Conservation (phyloP, 306 rosid genomes). For the Quillaja saponaria region DNA sequence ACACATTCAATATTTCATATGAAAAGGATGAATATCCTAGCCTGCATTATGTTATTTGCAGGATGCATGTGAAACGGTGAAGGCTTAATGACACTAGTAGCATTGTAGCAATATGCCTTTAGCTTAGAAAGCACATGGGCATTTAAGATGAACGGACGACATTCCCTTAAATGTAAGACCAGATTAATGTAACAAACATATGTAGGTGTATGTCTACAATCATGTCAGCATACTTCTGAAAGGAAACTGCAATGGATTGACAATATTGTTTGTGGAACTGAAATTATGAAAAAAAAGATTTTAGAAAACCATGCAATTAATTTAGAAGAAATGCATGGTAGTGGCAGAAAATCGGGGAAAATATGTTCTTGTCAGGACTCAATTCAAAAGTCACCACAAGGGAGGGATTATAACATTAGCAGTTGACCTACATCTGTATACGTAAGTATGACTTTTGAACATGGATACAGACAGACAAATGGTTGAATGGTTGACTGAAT, state of each 20-base stretch:
- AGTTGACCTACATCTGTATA: too few relatives aligned
- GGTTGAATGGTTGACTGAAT: neutral
- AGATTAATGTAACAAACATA: neutral
- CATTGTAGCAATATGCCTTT: too few relatives aligned
- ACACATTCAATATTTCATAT: slow-evolving; percentile 10
- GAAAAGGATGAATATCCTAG: neutral
- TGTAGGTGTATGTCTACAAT: neutral
- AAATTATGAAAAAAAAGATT: slow-evolving; percentile 1
- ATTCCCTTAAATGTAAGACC: slow-evolving; percentile 2
- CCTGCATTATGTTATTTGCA: neutral
- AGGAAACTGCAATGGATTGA: neutral
- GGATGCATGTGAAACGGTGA: neutral
- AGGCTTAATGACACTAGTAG: neutral
- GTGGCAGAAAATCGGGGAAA: slow-evolving; percentile 7
- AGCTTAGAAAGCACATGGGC: too few relatives aligned
- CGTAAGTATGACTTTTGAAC: too few relatives aligned
- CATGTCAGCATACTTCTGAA: neutral
- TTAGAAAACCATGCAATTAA: slow-evolving; percentile 10
- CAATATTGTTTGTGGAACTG: neutral
- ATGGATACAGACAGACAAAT: neutral
- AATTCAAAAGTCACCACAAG: slow-evolving; percentile 8
- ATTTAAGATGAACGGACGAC: too few relatives aligned
- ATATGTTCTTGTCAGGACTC: slow-evolving; percentile 19
- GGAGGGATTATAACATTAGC: slow-evolving; percentile 10
- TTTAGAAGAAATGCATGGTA: slow-evolving; percentile 11